Evolutionary conservation across 163 green algal species (phyloP), one percentile per base, ranked within the genome.

Genomic region (Scenedesmus sp.): DNA sequence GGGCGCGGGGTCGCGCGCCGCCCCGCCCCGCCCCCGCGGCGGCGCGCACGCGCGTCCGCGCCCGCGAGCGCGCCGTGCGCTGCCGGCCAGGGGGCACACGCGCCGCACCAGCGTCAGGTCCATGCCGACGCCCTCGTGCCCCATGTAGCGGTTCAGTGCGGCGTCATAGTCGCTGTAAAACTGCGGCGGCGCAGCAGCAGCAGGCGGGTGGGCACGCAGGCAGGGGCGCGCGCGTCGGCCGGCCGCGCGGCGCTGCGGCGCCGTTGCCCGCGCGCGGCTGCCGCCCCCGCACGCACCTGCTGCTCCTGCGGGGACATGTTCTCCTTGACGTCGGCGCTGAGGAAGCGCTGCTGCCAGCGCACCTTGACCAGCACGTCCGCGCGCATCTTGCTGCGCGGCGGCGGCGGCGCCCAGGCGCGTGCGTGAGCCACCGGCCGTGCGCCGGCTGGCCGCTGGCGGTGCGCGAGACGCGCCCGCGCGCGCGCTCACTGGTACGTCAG

Each of bases 401-500:
- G 39, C 6, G 10, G 39, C 39, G 39, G 7, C 6, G 39, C 39
- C 7, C 7, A 47, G 39, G 10, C 39, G 39, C 39, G 39, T 47
- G 7, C n/a, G n/a, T n/a, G n/a, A n/a, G n/a, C n/a, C n/a, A n/a
- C n/a, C n/a, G n/a, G n/a, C 6, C 17, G 58, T 66, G 60, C 60
- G 17, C 36, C 34, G 34, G 34, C 34, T 53, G 34, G 20, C 60
- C 31, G 36, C 36, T 31, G 36, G 9, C 4, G 36, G 33, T 26
- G n/a, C 60, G 51, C 22, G 34, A 51, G n/a, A 17, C 36, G 60
- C 62, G 20, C 20, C 36, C 20, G 33, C 34, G 15, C 2, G 13
- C 6, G 5, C 5, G 34, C 71, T 79, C 58, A 81, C 73, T 74
- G 48, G 54, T 82, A 82, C 24, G 60, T 82, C 28, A 82, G 54